A percentile compares a stretch with the other conserved stretches of the same genome.
These are phyloP conservation scores for Fusarium sp. DNA, from an alignment of 2,329 filamentous ascomycete genomes.

Conservation along the genomic window DNA sequence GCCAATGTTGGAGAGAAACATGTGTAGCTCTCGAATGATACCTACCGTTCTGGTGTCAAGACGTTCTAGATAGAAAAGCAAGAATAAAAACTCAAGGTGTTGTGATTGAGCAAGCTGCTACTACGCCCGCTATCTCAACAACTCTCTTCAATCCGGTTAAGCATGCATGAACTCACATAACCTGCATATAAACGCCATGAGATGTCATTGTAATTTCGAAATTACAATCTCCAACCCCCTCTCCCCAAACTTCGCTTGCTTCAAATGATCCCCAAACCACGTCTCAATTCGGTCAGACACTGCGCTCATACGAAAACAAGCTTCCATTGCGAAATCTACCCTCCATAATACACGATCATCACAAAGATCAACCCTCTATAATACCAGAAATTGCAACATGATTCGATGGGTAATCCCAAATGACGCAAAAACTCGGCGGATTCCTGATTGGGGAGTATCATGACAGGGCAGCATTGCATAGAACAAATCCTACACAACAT, in stretches of 20 bases:
- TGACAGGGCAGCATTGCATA: slow-evolving; percentile 60
- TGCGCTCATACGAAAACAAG: background rate
- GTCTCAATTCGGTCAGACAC: background rate
- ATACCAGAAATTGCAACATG: background rate
- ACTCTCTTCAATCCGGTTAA: background rate
- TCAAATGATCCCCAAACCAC: background rate
- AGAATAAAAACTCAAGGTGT: background rate
- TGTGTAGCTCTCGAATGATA: fast-evolving
- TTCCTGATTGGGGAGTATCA: slow-evolving; percentile 52
- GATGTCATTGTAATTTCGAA: background rate
- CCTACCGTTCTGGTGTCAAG: fast-evolving
- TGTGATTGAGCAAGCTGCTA: background rate
- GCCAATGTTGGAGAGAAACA: too few species aligned
- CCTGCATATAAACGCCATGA: background rate
- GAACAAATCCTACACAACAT: slow-evolving; percentile 68
- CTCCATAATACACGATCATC: background rate
- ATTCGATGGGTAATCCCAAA: background rate
- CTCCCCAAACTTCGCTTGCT: background rate
- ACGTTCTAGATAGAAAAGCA: background rate
- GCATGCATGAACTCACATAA: background rate
- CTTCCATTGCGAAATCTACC: background rate
- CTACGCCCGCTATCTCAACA: background rate
- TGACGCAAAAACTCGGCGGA: slow-evolving; percentile 48
- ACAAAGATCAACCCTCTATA: background rate
- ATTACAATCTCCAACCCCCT: background rate